Percentiles rank a stretch among this genome's conserved stretches.
phyloP scores from a whole-genome alignment of 164 flowering plant genomes.

The Magnolia sinica region DNA sequence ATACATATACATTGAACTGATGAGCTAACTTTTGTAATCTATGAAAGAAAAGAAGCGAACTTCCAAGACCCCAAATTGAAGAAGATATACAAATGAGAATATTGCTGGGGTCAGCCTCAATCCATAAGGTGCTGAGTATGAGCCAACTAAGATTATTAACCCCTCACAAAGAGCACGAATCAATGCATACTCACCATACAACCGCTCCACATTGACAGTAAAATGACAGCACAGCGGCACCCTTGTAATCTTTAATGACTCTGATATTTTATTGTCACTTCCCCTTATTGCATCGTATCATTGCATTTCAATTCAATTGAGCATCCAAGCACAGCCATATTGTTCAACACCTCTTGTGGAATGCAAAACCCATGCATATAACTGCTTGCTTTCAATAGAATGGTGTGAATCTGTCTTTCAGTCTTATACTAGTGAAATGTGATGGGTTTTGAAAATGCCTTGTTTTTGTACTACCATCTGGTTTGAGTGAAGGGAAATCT shows the following conservation, averaged over 20 bases:
- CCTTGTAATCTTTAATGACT: no score
- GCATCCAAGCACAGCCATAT: neutral
- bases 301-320: neutral
- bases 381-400: neutral
- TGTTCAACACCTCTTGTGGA: neutral
- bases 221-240: neutral
- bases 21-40: neutral
- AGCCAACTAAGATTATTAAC: no score
- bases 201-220: neutral
- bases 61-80: neutral
- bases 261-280: neutral
- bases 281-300: neutral
- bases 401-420: neutral
- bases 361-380: neutral
- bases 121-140: no score
- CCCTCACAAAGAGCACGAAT: neutral
- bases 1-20: neutral
- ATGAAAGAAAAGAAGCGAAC: neutral
- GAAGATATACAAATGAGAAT: neutral
- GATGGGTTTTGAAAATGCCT: neutral
- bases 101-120: no score
- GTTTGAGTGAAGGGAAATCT: constrained; percentile 5
- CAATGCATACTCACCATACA: neutral
- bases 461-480: neutral
- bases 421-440: neutral